Evolutionary conservation across 1,284 basidiomycete genomes (phyloP).

Genomic region (Fomitopsis pinicola): DNA sequence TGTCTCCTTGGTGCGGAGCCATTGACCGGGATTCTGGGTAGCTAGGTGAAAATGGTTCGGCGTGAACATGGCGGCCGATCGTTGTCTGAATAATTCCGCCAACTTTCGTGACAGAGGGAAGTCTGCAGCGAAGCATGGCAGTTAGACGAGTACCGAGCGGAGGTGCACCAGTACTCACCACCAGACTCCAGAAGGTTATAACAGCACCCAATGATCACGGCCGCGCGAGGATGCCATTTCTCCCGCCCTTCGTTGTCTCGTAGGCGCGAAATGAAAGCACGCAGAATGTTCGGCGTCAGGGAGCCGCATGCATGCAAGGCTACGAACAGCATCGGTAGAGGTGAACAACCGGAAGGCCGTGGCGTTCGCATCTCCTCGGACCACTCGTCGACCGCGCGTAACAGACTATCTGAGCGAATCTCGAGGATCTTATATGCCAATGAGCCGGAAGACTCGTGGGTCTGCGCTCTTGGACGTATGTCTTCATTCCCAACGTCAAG

Average conservation of each 20-base stretch:
- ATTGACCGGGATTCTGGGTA: constrained; percentile 39
- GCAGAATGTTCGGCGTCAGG: constrained; percentile 41
- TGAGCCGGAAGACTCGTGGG: constrained; percentile 20
- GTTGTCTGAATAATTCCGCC: neutral
- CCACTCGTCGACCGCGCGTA: constrained; percentile 41
- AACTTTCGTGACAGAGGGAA: constrained; percentile 33
- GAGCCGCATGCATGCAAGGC: constrained; percentile 60
- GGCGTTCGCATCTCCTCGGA: neutral
- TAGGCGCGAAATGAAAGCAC: constrained; percentile 28
- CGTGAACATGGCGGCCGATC: constrained; percentile 11
- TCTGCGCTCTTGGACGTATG: neutral
- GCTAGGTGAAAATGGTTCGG: constrained; percentile 55
- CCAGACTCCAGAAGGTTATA: constrained; percentile 44
- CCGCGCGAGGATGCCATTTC: constrained; percentile 35
- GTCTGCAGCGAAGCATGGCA: constrained; percentile 20
- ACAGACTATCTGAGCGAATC: constrained; percentile 40
- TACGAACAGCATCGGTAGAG: constrained; percentile 51
- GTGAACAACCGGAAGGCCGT: constrained; percentile 1
- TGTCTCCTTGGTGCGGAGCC: constrained; percentile 28
- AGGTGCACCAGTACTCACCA: constrained; percentile 29
- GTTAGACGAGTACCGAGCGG: neutral
- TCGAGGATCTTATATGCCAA: constrained; percentile 49
- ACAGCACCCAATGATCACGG: constrained; percentile 47
- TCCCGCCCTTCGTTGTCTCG: neutral
- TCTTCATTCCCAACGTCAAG: neutral